A percentile compares a stretch with the other conserved stretches of the same genome.
Evolutionary conservation across 2,329 filamentous ascomycete species (phyloP).

Genomic region (Helicocarpus griseus): DNA sequence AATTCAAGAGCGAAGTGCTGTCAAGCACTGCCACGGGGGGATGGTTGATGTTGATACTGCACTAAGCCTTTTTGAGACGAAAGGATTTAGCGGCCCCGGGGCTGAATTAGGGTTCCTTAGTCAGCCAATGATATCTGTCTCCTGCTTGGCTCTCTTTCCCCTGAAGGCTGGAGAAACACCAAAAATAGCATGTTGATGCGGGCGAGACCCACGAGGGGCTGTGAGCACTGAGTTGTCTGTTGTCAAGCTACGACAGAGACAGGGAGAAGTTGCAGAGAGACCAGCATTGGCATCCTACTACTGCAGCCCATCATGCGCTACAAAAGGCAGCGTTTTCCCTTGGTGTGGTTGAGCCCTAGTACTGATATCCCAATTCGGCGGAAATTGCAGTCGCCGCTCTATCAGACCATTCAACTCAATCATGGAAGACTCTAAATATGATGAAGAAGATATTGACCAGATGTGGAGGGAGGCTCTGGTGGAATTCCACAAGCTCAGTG

Average conservation of each 20-base stretch:
- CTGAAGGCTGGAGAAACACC: neutral
- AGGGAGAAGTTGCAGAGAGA: neutral
- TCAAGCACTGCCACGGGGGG: no score
- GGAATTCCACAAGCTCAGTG: conserved; percentile 12
- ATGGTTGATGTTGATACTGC: no score
- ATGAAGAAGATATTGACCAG: conserved; percentile 10
- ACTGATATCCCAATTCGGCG: neutral
- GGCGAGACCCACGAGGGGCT: no score
- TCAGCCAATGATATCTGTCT: neutral
- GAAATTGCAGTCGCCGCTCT: neutral
- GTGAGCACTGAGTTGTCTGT: no score
- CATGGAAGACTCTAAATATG: conserved; percentile 6
- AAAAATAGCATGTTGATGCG: no score
- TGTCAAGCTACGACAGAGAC: neutral
- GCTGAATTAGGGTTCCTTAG: neutral
- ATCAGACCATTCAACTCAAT: neutral
- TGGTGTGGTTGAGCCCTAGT: no score
- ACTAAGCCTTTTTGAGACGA: neutral
- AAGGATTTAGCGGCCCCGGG: neutral
- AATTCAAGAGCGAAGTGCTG: no score
- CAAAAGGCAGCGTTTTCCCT: neutral
- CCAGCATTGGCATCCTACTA: neutral
- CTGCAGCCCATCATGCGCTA: neutral
- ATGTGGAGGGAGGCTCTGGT: conserved; percentile 12
- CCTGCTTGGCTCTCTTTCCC: no score